Percentiles rank a stretch among this genome's conserved stretches.
Conservation (phyloP, 352 stramenopile species). For the Saprolegnia diclina region DNA sequence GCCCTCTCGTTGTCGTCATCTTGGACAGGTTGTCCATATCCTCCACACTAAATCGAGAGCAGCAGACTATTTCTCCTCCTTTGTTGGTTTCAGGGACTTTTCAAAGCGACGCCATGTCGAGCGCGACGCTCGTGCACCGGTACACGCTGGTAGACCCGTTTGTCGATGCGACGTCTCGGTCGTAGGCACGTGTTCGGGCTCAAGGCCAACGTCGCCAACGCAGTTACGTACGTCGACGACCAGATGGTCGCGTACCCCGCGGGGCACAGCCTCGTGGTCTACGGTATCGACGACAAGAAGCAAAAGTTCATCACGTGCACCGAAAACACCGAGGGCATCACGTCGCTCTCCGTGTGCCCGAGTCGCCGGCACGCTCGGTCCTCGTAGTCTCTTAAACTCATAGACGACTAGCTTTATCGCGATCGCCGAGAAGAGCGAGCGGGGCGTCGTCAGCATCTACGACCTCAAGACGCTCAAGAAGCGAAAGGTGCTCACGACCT, state of each 20-base stretch:
- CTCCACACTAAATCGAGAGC: too few species aligned
- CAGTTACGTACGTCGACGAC: constrained; percentile 81
- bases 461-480: constrained; percentile 88
- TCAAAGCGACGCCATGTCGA: constrained; percentile 16
- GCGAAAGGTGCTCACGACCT: constrained; percentile 78
- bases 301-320: constrained; percentile 86
- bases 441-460: constrained; percentile 74
- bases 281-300: constrained; percentile 85
- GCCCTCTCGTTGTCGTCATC: too few species aligned
- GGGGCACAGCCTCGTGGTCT: constrained; percentile 83
- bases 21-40: too few species aligned
- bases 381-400: background rate
- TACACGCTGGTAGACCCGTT: background rate
- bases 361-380: constrained; percentile 36
- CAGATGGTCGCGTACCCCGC: constrained; percentile 78
- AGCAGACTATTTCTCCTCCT: too few species aligned
- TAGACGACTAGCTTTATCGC: constrained; percentile 45
- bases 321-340: constrained; percentile 67
- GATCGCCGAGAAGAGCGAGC: constrained; percentile 65
- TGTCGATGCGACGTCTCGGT: background rate
- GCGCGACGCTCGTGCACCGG: constrained; percentile 23
- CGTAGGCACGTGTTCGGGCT: constrained; percentile 87
- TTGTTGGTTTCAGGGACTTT: background rate
- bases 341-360: constrained; percentile 56
- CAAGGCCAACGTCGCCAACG: constrained; percentile 77